Evolutionary conservation across 2,329 filamentous ascomycete genomes (phyloP).

Genomic region (Fusarium sp.): DNA sequence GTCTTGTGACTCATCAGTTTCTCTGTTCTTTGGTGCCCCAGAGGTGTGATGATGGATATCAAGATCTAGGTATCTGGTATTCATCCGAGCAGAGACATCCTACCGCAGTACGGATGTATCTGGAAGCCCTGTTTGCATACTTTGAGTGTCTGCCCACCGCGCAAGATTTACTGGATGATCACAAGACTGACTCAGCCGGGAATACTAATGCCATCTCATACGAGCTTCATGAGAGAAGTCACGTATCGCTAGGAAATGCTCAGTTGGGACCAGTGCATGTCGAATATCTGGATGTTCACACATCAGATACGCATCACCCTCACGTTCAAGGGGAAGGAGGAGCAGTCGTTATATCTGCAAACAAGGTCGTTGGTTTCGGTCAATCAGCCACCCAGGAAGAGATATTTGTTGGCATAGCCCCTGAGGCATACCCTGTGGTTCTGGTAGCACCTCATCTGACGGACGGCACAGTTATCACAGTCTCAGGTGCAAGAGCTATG

Average conservation of each 20-base stretch:
- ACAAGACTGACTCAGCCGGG: background rate
- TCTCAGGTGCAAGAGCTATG: conserved; percentile 49
- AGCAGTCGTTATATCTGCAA: conserved; percentile 51
- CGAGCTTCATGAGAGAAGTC: conserved; percentile 29
- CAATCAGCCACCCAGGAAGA: conserved; percentile 55
- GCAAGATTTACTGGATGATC: background rate
- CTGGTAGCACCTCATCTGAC: conserved; percentile 50
- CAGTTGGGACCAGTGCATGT: conserved; percentile 30
- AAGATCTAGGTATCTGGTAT: conserved; percentile 54
- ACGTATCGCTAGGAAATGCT: background rate
- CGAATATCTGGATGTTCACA: conserved; percentile 40
- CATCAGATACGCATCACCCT: conserved; percentile 42
- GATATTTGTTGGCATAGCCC: conserved; percentile 51
- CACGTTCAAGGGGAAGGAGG: conserved; percentile 42
- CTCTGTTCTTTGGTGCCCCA: conserved; percentile 45
- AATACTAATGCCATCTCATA: conserved; percentile 30
- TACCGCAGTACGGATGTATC: conserved; percentile 48
- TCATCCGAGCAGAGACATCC: conserved; percentile 49
- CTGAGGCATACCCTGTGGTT: conserved; percentile 53
- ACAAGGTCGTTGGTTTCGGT: conserved; percentile 53
- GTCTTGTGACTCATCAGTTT: conserved; percentile 51
- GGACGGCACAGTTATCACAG: conserved; percentile 45
- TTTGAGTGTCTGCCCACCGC: conserved; percentile 39
- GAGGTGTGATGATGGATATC: conserved; percentile 44
- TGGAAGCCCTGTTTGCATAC: conserved; percentile 49